Conservation (phyloP, 1,139 yeast species). For the Hemisphaericaspora xylanilytica region DNA sequence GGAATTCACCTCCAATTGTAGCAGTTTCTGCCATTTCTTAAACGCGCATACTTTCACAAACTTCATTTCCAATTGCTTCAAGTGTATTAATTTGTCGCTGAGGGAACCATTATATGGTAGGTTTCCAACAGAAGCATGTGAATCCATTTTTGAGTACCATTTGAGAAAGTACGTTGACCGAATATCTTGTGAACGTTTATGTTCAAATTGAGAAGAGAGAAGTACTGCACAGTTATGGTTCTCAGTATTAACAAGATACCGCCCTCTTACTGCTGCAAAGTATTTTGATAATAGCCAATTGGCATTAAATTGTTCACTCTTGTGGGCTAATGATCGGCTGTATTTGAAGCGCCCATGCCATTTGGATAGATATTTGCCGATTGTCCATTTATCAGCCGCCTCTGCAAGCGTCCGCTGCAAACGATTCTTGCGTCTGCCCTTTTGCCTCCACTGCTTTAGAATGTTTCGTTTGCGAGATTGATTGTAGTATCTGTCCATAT, state of each 20-base stretch:
- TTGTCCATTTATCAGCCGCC: not conserved
- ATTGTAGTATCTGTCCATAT: not conserved
- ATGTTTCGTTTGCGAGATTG: slow-evolving; percentile 2
- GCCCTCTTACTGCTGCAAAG: not conserved
- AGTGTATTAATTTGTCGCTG: slow-evolving; percentile 14
- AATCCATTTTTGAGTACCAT: slow-evolving; percentile 7
- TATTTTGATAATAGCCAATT: not conserved
- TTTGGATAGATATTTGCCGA: not conserved
- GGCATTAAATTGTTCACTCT: not conserved
- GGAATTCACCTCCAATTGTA: slow-evolving; percentile 7
- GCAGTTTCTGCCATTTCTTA: slow-evolving; percentile 16
- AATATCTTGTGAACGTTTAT: not conserved
- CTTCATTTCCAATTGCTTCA: slow-evolving; percentile 10
- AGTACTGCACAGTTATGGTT: not conserved
- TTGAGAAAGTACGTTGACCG: not conserved
- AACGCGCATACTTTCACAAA: slow-evolving; percentile 16
- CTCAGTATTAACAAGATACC: not conserved
- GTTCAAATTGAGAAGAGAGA: not conserved
- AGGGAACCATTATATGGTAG: not conserved
- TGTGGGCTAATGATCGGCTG: not conserved
- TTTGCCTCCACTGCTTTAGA: not conserved
- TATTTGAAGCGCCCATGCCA: not conserved
- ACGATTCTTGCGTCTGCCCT: not conserved
- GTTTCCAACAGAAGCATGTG: not conserved
- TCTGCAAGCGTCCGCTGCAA: not conserved